Conservation (phyloP, 345 rosid species). For the Bretschneidera sinensis region DNA sequence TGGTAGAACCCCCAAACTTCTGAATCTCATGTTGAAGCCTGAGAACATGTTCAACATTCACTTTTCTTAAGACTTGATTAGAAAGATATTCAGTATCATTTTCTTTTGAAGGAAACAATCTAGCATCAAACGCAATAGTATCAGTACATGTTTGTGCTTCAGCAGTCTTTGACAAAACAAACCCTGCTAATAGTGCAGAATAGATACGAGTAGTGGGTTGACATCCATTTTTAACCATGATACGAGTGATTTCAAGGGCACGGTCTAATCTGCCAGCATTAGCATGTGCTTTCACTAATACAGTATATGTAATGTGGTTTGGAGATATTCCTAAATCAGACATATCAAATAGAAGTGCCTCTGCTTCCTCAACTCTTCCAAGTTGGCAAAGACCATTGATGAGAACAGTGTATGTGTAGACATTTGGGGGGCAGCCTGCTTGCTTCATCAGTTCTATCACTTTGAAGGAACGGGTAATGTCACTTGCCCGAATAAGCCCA, state of each 20-base stretch:
- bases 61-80: conserved; percentile 20
- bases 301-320: conserved; percentile 38
- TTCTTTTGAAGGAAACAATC: background rate
- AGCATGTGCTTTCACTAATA: conserved; percentile 37
- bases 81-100: conserved; percentile 10
- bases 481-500: conserved; percentile 34
- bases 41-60: conserved; percentile 25
- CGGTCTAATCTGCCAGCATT: conserved; percentile 28
- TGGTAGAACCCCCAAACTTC: conserved; percentile 26
- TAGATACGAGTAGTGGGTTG: conserved; percentile 29
- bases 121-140: background rate
- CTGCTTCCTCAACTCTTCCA: conserved; percentile 41
- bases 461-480: conserved; percentile 22
- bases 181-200: conserved; percentile 32
- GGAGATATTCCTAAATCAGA: conserved; percentile 37
- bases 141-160: conserved; percentile 2
- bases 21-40: conserved; percentile 27
- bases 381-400: conserved; percentile 39
- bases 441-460: conserved; percentile 35
- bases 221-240: conserved; percentile 37
- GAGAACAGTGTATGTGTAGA: conserved; percentile 42
- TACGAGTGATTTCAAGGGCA: conserved; percentile 31
- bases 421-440: conserved; percentile 41
- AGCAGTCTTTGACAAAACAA: conserved; percentile 22
- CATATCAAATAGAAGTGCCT: conserved; percentile 33